Conservation (phyloP, 495 filamentous ascomycete species). For the Thermochaetoides thermophila region DNA sequence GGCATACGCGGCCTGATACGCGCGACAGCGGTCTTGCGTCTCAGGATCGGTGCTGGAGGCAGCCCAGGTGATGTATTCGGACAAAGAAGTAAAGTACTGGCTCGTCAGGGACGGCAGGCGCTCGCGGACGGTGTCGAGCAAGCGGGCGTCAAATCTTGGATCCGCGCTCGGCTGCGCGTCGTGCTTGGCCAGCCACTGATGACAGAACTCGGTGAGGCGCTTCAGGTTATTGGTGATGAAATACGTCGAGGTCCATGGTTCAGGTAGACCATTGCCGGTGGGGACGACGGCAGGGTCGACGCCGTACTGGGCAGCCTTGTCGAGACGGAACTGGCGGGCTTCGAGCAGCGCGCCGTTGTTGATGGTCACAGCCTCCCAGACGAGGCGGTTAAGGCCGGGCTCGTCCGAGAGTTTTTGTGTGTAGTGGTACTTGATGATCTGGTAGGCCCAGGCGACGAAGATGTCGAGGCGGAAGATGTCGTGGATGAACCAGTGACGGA, state of each 20-base stretch:
- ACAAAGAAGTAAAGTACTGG: constrained; percentile 29
- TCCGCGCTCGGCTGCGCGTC: constrained; percentile 2
- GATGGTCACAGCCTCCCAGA: constrained; percentile 71
- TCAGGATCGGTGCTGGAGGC: constrained; percentile 21
- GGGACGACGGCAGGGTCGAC: constrained; percentile 45
- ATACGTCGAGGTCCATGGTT: constrained; percentile 65
- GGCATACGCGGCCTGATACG: constrained; percentile 20
- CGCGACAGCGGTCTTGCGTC: constrained; percentile 19
- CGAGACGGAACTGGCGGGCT: constrained; percentile 57
- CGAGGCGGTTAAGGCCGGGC: constrained; percentile 30
- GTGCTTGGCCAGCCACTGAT: constrained; percentile 19
- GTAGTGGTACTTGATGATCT: constrained; percentile 53
- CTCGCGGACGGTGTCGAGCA: constrained; percentile 23
- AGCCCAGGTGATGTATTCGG: constrained; percentile 27
- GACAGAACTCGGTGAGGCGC: constrained; percentile 37
- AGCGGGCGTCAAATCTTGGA: constrained; percentile 7
- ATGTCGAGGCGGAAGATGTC: constrained; percentile 60
- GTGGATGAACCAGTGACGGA: constrained; percentile 70
- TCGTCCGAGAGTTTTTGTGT: constrained; percentile 36
- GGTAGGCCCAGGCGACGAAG: constrained; percentile 60
- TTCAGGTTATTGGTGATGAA: constrained; percentile 41
- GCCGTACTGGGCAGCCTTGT: constrained; percentile 53
- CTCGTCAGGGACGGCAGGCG: constrained; percentile 29
- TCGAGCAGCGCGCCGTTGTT: constrained; percentile 53
- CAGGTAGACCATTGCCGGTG: constrained; percentile 55